Base-by-base conservation (phyloP, 768 basidiomycete species). In the Podaxis mareebaensis region DNA sequence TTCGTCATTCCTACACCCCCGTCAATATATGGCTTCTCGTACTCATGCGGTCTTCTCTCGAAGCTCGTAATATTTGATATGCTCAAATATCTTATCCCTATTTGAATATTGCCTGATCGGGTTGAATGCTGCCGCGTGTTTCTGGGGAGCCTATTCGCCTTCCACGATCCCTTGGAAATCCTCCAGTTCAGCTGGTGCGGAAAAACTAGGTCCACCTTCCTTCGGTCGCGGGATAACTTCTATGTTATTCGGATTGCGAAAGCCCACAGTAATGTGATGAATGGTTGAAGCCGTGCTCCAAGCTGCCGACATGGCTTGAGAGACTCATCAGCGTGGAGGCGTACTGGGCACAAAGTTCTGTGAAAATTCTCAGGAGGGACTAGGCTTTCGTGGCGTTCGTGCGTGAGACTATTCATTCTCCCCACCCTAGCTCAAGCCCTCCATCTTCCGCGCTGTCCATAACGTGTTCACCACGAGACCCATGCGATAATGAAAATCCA, bases 401-500 rank as follows among this genome's bases (percentile, higher is more conserved):
- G 62, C 30, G 60, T 61, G 60, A 15, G 46, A 62, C 40, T 20
- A 20, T 38, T 55, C 64, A 30, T n/a, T 38, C 13, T 20, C 12
- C 36, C 33, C 61, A 24, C 33, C 54, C 53, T 44, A 28, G 36
- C 40, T 62, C 33, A 33, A 33, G 33, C 33, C 33, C 33, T 8
- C 33, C 44, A 24, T 33, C 61, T 48, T 52, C 44, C 26, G 42
- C 53, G 53, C 40, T 38, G 33, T 11, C 36, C 53, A 24, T 44
- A 26, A 54, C 52, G 42, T 44, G 17, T 48, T 48, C 40, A 26
- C 53, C 61, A 55, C 44, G 36, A n/a, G 53, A 55, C 66, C 66
- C 39, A 61, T 64, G 64, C 53, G 66, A 70, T 68, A 67, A 66
- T 65, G 60, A 65, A 64, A 44, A 40, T 54, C 42, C 42, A 64